These are phyloP conservation scores for Tetragonia tetragonoides DNA, from an alignment of 148 eudicot species.

Conservation along the genomic window DNA sequence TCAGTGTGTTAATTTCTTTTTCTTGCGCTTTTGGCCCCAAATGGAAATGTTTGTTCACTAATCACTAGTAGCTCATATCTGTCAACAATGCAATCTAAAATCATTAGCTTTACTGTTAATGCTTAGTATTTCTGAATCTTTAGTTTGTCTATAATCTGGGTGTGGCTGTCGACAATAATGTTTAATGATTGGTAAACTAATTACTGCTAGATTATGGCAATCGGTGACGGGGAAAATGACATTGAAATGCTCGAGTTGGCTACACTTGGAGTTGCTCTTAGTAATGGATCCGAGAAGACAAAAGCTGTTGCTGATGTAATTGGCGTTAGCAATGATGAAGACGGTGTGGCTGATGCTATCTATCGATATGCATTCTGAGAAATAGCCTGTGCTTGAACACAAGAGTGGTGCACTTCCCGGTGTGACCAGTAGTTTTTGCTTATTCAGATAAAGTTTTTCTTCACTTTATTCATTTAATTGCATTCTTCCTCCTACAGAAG, in stretches of 20 bases:
- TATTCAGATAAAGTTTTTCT: background rate
- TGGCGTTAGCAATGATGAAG: conserved; percentile 81
- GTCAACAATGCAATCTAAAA: background rate
- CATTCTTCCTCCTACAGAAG: background rate
- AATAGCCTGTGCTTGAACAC: background rate
- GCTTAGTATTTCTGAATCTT: too few species aligned
- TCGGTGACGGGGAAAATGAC: conserved; percentile 97
- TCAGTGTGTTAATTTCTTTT: background rate
- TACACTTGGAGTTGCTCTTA: conserved; percentile 76
- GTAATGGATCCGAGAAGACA: conserved; percentile 84
- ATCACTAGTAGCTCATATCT: too few species aligned
- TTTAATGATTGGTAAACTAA: background rate
- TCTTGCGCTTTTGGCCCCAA: background rate
- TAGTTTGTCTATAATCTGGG: background rate
- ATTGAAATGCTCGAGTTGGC: conserved; percentile 93
- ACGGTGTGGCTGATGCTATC: conserved; percentile 95
- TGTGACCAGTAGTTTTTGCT: background rate
- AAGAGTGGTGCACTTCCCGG: background rate
- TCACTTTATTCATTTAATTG: background rate
- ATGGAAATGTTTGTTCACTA: too few species aligned
- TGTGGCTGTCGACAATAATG: background rate
- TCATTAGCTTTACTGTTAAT: background rate
- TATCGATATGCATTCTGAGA: conserved; percentile 78
- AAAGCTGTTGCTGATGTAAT: conserved; percentile 76
- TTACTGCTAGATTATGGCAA: conserved; percentile 66